Evolutionary conservation across 352 stramenopile species (phyloP).

Genomic region (Phytophthora chlamydospora): DNA sequence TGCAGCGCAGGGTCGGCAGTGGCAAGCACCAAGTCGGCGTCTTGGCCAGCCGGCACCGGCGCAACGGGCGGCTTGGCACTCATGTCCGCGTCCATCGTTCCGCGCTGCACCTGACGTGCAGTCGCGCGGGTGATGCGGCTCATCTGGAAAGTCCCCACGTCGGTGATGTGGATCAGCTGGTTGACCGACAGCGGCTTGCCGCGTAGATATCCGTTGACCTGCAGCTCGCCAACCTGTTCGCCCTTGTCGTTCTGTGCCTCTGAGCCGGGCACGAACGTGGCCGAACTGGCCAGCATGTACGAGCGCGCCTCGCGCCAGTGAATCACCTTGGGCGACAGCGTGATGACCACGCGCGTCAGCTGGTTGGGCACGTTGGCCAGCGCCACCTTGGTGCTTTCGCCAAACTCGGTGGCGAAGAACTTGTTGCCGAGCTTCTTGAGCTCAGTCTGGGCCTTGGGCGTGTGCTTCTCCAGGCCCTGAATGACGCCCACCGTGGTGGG

Average conservation of each 20-base stretch:
- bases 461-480: slow-evolving; percentile 80
- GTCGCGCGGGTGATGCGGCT: slow-evolving; percentile 65
- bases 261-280: slow-evolving; percentile 57
- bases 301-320: slow-evolving; percentile 90
- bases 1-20: slow-evolving; percentile 65
- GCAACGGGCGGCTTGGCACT: slow-evolving; percentile 24
- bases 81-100: slow-evolving; percentile 44
- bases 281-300: slow-evolving; percentile 84
- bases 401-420: slow-evolving; percentile 92
- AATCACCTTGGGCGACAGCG: slow-evolving; percentile 81
- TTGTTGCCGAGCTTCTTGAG: slow-evolving; percentile 87
- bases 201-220: slow-evolving; percentile 95
- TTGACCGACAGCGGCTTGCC: slow-evolving; percentile 95
- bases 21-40: slow-evolving; percentile 61
- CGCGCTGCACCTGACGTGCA: slow-evolving; percentile 52
- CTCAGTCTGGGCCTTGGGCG: slow-evolving; percentile 73
- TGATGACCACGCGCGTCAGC: slow-evolving; percentile 82
- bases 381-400: slow-evolving; percentile 79
- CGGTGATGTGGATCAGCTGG: slow-evolving; percentile 96
- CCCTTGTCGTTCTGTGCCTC: slow-evolving; percentile 48
- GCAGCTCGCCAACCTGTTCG: slow-evolving; percentile 68
- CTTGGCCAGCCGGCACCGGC: slow-evolving; percentile 19
- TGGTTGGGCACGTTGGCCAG: slow-evolving; percentile 82
- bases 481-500: slow-evolving; percentile 88
- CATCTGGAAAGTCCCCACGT: slow-evolving; percentile 95